These are phyloP conservation scores for Hordeum marinum DNA, from an alignment of 176 grass and related monocot species.

Conservation along the genomic window DNA sequence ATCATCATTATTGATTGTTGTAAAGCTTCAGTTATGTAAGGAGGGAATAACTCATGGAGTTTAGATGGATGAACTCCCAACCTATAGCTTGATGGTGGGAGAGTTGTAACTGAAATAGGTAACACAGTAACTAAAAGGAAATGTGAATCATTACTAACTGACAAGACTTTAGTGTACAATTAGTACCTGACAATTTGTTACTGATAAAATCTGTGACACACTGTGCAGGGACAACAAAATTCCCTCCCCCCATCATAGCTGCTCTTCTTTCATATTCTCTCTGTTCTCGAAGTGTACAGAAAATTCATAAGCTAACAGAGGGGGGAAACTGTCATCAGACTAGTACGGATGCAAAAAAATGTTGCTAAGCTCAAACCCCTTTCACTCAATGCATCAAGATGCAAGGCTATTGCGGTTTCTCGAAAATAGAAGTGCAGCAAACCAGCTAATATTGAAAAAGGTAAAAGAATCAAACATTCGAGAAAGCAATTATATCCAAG, in stretches of 20 bases:
- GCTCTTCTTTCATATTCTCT: constrained; percentile 92
- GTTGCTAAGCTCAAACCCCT: background rate
- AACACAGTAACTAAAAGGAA: constrained; percentile 31
- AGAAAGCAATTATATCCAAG: background rate
- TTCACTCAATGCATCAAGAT: too few relatives aligned
- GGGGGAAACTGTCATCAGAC: background rate
- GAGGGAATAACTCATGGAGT: constrained; percentile 78
- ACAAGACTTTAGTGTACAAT: constrained; percentile 15
- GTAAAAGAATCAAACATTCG: background rate
- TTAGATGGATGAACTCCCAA: constrained; percentile 75
- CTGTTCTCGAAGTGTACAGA: constrained; percentile 32
- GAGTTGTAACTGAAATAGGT: constrained; percentile 44
- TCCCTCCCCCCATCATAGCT: constrained; percentile 86
- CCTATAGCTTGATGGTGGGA: constrained; percentile 91
- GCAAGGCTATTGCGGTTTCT: too few relatives aligned
- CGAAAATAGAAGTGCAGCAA: background rate
- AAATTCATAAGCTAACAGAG: constrained; percentile 17
- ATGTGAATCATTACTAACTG: constrained; percentile 8
- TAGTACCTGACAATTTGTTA: constrained; percentile 80
- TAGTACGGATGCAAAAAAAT: background rate
- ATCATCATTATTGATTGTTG: constrained; percentile 72
- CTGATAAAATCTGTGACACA: constrained; percentile 83
- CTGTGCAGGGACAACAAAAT: constrained; percentile 89
- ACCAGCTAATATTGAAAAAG: background rate
- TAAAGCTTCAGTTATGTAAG: constrained; percentile 77